Evolutionary conservation across 1,284 basidiomycete genomes (phyloP).

Genomic region (Golubevia sp.): DNA sequence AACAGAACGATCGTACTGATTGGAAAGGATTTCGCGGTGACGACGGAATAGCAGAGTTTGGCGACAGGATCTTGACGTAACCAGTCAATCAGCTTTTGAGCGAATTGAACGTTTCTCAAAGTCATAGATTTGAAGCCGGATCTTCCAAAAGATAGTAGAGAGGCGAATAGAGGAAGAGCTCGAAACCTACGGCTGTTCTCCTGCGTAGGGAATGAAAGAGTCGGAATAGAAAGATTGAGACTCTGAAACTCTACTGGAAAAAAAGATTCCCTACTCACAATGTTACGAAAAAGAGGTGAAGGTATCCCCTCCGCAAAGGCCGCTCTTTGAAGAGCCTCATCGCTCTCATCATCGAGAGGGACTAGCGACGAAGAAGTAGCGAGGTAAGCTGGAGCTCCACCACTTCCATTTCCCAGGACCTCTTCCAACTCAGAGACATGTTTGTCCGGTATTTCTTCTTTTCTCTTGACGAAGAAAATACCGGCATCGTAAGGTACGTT

Average conservation of each 20-base stretch:
- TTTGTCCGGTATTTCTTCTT: constrained; percentile 9
- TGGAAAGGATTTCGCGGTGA: constrained; percentile 39
- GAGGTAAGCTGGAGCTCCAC: constrained; percentile 63
- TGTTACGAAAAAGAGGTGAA: constrained; percentile 13
- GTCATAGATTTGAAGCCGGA: constrained; percentile 64
- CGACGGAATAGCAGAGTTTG: constrained; percentile 53
- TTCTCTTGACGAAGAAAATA: constrained; percentile 64
- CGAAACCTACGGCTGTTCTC: constrained; percentile 67
- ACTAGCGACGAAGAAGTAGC: constrained; percentile 15
- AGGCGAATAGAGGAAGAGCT: constrained; percentile 65
- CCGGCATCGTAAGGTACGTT: constrained; percentile 67
- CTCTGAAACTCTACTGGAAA: not conserved
- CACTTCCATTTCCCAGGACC: constrained; percentile 61
- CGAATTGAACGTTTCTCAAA: constrained; percentile 63
- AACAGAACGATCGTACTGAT: constrained; percentile 64
- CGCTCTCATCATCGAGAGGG: constrained; percentile 20
- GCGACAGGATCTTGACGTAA: constrained; percentile 42
- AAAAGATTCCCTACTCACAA: not conserved
- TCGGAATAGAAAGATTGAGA: constrained; percentile 6
- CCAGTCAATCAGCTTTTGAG: constrained; percentile 59
- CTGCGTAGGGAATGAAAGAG: constrained; percentile 62
- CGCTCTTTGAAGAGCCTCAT: constrained; percentile 1
- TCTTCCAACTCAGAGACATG: constrained; percentile 45
- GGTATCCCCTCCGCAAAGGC: not conserved
- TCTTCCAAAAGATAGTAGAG: constrained; percentile 63